phyloP scores from a whole-genome alignment of 805 yeast species.

The Ogataea trehalophila region DNA sequence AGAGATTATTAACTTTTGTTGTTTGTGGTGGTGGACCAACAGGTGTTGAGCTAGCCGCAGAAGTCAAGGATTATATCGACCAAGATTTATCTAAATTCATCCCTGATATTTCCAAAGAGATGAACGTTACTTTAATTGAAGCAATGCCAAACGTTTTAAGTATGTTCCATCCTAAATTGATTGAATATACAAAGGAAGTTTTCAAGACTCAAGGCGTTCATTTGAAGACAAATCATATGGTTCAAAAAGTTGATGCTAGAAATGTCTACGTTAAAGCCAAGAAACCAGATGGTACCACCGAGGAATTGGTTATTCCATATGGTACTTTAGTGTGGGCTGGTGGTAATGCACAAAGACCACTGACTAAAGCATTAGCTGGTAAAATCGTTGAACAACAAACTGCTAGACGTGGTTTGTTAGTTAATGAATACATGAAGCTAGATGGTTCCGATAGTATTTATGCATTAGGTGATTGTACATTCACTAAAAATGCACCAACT shows the following conservation, averaged over 20 bases:
- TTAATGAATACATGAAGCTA: constrained; percentile 74
- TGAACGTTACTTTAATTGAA: constrained; percentile 79
- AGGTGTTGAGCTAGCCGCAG: constrained; percentile 96
- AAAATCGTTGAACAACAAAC: constrained; percentile 70
- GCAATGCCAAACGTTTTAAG: constrained; percentile 84
- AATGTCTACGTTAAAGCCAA: constrained; percentile 67
- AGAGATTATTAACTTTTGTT: constrained; percentile 76
- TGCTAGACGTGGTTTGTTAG: constrained; percentile 84
- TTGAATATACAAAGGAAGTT: constrained; percentile 73
- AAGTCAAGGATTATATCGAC: constrained; percentile 87
- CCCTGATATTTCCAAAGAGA: constrained; percentile 76
- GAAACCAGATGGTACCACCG: constrained; percentile 58
- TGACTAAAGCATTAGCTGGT: constrained; percentile 59
- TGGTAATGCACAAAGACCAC: constrained; percentile 84
- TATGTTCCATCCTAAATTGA: constrained; percentile 62
- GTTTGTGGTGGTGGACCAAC: constrained; percentile 99
- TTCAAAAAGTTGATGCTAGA: constrained; percentile 71
- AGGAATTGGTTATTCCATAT: constrained; percentile 61
- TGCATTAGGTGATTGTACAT: constrained; percentile 92
- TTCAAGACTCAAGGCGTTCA: constrained; percentile 63
- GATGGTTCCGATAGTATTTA: constrained; percentile 75
- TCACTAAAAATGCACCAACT: constrained; percentile 86
- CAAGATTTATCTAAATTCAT: constrained; percentile 86
- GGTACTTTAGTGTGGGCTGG: constrained; percentile 96
- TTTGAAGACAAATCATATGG: constrained; percentile 79